Evolutionary conservation across 2,329 filamentous ascomycete genomes (phyloP).

Genomic region (Juglanconis juglandina): DNA sequence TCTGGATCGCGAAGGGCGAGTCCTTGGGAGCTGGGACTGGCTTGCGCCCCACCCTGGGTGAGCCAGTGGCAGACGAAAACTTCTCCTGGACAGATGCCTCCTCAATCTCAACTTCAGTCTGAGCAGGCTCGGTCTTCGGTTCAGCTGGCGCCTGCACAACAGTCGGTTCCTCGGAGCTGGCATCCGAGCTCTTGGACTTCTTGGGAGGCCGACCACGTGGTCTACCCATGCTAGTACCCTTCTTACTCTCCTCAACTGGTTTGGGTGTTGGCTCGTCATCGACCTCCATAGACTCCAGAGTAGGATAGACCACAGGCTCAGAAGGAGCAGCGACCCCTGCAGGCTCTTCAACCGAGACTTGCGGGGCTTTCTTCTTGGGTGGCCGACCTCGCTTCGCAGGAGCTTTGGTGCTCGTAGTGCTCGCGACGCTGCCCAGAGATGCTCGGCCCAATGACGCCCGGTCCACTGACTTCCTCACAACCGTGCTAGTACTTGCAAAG

Average conservation of each 20-base stretch:
- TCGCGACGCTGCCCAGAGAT: slow-evolving; percentile 5
- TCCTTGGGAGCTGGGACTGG: slow-evolving; percentile 16
- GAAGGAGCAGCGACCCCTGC: not conserved
- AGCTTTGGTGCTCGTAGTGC: slow-evolving; percentile 5
- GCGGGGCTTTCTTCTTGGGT: slow-evolving; percentile 6
- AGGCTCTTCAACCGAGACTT: slow-evolving; percentile 16
- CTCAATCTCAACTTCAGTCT: slow-evolving; percentile 15
- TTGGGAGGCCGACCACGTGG: slow-evolving; percentile 29
- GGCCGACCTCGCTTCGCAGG: slow-evolving; percentile 16
- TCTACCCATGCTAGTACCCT: slow-evolving; percentile 23
- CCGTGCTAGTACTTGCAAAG: slow-evolving; percentile 39
- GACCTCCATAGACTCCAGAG: slow-evolving; percentile 20
- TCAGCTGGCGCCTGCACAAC: not conserved
- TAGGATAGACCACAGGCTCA: slow-evolving; percentile 5
- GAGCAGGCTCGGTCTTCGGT: not conserved
- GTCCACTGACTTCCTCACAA: slow-evolving; percentile 33
- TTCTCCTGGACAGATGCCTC: slow-evolving; percentile 15
- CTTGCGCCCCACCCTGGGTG: slow-evolving; percentile 17
- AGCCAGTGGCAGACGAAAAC: slow-evolving; percentile 5
- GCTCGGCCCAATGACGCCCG: not conserved
- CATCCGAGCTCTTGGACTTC: slow-evolving; percentile 22
- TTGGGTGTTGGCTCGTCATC: slow-evolving; percentile 18
- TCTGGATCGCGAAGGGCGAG: slow-evolving; percentile 18
- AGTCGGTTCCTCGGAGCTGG: not conserved
- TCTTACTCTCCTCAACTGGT: slow-evolving; percentile 18